Conservation (phyloP, 2,329 filamentous ascomycete genomes). For the Penicillium aurantiogriseum region DNA sequence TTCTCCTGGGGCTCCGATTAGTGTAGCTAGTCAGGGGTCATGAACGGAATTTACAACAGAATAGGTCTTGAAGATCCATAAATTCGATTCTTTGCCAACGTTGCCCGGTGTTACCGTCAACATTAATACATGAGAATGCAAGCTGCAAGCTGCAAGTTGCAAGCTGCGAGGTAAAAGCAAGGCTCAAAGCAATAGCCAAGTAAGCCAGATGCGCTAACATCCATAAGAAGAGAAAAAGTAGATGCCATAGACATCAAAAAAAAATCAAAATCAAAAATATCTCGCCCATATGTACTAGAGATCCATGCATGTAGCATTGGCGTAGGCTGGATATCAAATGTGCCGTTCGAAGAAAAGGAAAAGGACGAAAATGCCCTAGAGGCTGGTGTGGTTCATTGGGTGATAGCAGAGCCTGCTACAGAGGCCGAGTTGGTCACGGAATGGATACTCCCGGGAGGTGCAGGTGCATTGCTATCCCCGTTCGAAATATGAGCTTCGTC, state of each 20-base stretch:
- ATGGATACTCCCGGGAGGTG: conserved; percentile 31
- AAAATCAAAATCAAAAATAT: not conserved
- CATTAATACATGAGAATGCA: conserved; percentile 5
- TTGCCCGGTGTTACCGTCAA: not conserved
- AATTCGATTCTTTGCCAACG: not conserved
- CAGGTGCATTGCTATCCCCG: conserved; percentile 24
- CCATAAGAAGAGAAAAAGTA: not conserved
- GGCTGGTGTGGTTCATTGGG: not conserved
- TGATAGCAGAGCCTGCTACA: conserved; percentile 20
- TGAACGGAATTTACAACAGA: not conserved
- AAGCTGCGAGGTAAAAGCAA: not conserved
- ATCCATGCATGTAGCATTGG: not conserved
- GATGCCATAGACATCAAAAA: not conserved
- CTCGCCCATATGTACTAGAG: conserved; percentile 8
- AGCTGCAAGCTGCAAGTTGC: not conserved
- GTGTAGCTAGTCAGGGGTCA: not conserved
- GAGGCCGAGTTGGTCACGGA: conserved; percentile 34
- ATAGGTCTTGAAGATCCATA: not conserved
- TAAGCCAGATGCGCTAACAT: not conserved
- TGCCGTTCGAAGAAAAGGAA: not conserved
- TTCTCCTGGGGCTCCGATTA: not conserved
- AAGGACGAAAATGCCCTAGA: not conserved
- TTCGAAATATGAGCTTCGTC: conserved; percentile 18
- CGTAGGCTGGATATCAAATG: not conserved
- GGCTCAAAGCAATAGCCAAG: not conserved